phyloP scores from a whole-genome alignment of 495 filamentous ascomycete genomes.

The Aspergillus hancockii region DNA sequence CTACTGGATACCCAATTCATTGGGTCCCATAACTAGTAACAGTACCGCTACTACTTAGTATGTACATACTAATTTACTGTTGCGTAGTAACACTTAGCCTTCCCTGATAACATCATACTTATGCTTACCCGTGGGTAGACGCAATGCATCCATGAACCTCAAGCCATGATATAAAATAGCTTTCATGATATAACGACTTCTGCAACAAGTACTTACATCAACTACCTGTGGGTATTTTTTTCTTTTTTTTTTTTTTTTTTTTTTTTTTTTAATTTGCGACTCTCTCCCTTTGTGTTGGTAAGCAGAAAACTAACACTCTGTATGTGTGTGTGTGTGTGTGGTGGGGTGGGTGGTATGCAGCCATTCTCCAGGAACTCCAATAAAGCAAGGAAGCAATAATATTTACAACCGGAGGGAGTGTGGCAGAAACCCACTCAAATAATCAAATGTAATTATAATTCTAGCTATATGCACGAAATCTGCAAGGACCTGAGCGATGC shows the following conservation, averaged over 20 bases:
- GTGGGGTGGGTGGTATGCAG: neutral
- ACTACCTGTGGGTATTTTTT: neutral
- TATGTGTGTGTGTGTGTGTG: too few relatives aligned
- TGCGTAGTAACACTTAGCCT: neutral
- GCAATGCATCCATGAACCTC: neutral
- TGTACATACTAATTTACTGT: too few relatives aligned
- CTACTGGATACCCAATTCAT: neutral
- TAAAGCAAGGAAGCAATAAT: neutral
- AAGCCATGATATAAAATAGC: neutral
- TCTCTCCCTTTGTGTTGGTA: neutral
- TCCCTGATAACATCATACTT: conserved; percentile 1
- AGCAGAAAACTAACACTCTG: neutral
- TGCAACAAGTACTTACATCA: neutral
- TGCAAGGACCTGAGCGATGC: conserved; percentile 35
- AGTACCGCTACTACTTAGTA: too few relatives aligned
- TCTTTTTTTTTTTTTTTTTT: conserved; percentile 3
- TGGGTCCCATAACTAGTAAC: neutral
- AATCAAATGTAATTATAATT: conserved; percentile 1
- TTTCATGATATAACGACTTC: neutral
- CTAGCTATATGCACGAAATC: conserved; percentile 25
- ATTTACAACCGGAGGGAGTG: neutral
- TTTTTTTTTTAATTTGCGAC: neutral
- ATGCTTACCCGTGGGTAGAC: neutral
- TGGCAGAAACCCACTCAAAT: neutral
- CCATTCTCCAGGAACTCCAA: neutral